Conservation (phyloP, 352 stramenopile genomes). For the Aphanomyces euteiches region DNA sequence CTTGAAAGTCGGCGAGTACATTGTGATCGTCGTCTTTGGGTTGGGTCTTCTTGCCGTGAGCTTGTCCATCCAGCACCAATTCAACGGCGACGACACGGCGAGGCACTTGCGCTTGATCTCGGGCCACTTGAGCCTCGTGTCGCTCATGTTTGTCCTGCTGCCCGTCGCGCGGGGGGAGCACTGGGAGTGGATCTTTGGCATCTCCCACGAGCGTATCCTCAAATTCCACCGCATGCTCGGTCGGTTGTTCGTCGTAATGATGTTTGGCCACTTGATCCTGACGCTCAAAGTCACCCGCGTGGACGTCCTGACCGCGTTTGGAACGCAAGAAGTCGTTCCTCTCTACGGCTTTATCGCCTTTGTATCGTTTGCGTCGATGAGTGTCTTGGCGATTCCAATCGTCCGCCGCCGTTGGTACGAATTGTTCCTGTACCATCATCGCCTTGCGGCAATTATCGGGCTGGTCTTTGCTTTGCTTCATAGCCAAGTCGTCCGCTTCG, state of each 20-base stretch:
- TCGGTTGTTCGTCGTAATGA: neutral
- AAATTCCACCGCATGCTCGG: slow-evolving; percentile 28
- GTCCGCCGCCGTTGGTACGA: slow-evolving; percentile 67
- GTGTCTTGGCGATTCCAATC: slow-evolving; percentile 49
- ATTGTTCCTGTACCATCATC: slow-evolving; percentile 72
- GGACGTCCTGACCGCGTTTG: slow-evolving; percentile 35
- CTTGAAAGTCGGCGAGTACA: slow-evolving; percentile 52
- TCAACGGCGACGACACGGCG: slow-evolving; percentile 37
- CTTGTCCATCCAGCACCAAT: neutral
- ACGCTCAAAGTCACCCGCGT: slow-evolving; percentile 36
- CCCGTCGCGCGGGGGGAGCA: slow-evolving; percentile 11
- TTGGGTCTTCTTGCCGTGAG: slow-evolving; percentile 48
- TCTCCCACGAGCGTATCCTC: slow-evolving; percentile 29
- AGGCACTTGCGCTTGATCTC: slow-evolving; percentile 27
- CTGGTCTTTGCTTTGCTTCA: slow-evolving; percentile 75
- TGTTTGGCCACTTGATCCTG: slow-evolving; percentile 18
- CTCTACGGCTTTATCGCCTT: slow-evolving; percentile 64
- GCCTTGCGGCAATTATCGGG: slow-evolving; percentile 60
- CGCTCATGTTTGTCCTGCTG: slow-evolving; percentile 10
- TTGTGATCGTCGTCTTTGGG: slow-evolving; percentile 63
- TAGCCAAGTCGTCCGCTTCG: slow-evolving; percentile 43
- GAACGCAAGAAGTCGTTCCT: slow-evolving; percentile 41
- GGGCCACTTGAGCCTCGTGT: neutral
- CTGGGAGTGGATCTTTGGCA: slow-evolving; percentile 21
- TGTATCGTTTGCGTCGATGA: slow-evolving; percentile 50